A percentile compares a stretch with the other conserved stretches of the same genome.
phyloP scores from a whole-genome alignment of 257 asterid species.

The Solanum chilense region DNA sequence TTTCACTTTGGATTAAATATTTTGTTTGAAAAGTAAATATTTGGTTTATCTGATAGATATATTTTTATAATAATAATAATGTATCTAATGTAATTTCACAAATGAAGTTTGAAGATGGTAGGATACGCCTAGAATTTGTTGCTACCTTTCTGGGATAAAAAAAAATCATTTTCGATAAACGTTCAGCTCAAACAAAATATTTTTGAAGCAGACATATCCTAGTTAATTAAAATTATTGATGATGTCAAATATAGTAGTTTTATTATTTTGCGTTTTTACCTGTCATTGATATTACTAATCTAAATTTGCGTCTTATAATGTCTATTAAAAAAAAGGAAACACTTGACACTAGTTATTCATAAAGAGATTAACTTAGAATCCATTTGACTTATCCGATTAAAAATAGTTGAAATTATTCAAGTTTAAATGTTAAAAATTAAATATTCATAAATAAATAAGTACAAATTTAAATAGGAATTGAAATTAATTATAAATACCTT shows the following conservation, averaged over 20 bases:
- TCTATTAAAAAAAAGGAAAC: no score
- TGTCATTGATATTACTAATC: background rate
- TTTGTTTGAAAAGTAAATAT: background rate
- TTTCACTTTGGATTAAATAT: background rate
- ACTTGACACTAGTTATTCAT: no score
- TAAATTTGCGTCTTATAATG: background rate
- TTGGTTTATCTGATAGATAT: accelerated
- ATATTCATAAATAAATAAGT: background rate
- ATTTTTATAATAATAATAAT: background rate
- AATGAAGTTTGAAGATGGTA: background rate
- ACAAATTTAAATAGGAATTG: background rate
- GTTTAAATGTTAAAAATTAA: background rate
- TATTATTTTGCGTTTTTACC: no score
- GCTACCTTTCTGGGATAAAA: background rate
- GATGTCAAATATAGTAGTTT: background rate
- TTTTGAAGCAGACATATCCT: no score
- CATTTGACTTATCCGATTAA: background rate
- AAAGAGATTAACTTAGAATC: no score
- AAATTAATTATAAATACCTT: background rate
- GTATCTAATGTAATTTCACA: background rate
- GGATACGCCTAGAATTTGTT: accelerated
- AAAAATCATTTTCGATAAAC: no score
- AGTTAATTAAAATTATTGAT: background rate
- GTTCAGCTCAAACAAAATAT: no score
- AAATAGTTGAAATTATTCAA: background rate